Base-by-base conservation (phyloP, 202 grass and related monocot species). In the Setaria viridis region DNA sequence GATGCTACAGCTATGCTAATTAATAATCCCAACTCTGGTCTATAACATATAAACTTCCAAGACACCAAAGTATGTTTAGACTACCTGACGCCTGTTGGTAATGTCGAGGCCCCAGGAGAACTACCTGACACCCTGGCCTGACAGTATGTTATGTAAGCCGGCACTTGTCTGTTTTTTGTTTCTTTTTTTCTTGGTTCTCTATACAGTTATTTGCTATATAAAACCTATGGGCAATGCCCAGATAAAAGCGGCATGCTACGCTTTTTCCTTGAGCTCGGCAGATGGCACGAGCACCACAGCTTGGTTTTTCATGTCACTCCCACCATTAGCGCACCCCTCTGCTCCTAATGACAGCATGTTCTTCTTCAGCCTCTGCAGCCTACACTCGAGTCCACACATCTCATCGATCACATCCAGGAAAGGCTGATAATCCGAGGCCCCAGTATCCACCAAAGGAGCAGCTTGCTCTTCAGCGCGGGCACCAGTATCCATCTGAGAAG, bases 321-420 rank as follows among this genome's bases (percentile, higher is more conserved):
- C 66, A 9, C 37, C 10, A 19, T 77, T 47, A 66, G 43, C 29
- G 37, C 48, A 12, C 19, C 29, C 66, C 11, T 67, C 25, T 25
- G 43, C 15, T 13, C 49, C 32, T 14, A 56, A 74, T 69, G 82
- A 90, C 65, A 88, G 30, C 55, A 93, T 83, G 69, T 55, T 83
- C 85, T 89, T 84, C 88, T 90, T 88, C 74, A 97, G 62, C 37
- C 83, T 92, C 68, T 85, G 84, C 80, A 97, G 58, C 86, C 90
- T 90, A 55, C 85, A 53, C 64, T 94, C 85, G 0, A 97, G 86
- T 0, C 73, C 80, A 12, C 87, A 94, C 54, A 92, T 81, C 11
- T 86, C 88, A 59, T 92, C 81, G 8, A 89, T 78, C 29, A 91
- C 77, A 81, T 89, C 75, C 41, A 92, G 62, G 70, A 90, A 80